Base-by-base conservation (phyloP, 2,329 filamentous ascomycete genomes). In the Penicillium olsonii region DNA sequence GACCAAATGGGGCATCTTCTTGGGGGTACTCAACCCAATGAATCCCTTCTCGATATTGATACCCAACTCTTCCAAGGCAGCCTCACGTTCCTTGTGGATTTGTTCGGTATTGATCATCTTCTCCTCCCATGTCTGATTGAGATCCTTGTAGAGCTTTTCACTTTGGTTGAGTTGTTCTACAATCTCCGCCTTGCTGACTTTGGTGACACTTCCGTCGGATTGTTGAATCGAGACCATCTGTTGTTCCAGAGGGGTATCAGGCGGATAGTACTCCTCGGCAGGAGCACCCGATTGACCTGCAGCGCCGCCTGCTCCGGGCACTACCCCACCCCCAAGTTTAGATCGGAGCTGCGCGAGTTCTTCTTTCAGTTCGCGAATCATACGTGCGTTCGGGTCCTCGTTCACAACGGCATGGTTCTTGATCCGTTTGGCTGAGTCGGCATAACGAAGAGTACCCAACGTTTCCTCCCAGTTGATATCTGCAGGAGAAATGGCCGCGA, bases 321-420 rank as follows among this genome's bases (percentile, higher is more conserved):
- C 75, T 14, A 73, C 75, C 26, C 80, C 80, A 29, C 82, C 83
- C 42, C 85, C 87, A 12, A 99, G 81, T 68, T 99, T 97, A 62
- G 89, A 87, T 62, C 94, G 83, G 48, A 99, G 77, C 53, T 95
- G 79, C 1, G 89, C 84, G 50, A 99, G 74, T 66, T 99, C 94
- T 70, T 99, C 94, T 69, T 99, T 99, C 55, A 99, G 78, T 68
- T 99, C 94, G 70, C 94, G 83, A 57, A 99, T 97, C 94, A 99
- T 99, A 62, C 94, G 88, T 52, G 94, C 94, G 68, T 99, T 99
- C 39, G 94, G 92, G 73, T 99, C 94, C 71, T 99, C 94, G 76
- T 99, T 99, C 71, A 99, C 88, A 42, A 99, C 94, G 49, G 94
- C 94, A 71, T 99, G 94, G 75, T 99, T 99, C 90, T 97, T 97